phyloP scores from a whole-genome alignment of 441 rosid species.

The Eruca vesicaria region DNA sequence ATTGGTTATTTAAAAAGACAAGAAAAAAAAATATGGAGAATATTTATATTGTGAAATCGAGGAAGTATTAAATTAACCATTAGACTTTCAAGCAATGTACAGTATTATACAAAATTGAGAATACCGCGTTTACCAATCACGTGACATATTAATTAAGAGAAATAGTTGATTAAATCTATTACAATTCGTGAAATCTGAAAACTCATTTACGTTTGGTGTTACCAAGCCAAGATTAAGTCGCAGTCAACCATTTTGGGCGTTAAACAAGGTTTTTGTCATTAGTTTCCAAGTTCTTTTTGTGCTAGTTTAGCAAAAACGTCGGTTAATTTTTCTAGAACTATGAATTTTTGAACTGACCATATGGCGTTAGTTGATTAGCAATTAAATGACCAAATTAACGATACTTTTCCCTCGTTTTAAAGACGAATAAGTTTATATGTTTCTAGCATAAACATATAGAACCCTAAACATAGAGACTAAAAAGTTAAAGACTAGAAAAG shows the following conservation, averaged over 20 bases:
- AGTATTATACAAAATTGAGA: not conserved
- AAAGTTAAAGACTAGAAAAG: not conserved
- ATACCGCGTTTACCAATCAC: constrained; percentile 14
- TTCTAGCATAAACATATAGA: not conserved
- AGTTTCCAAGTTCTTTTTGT: not conserved
- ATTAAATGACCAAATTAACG: not conserved
- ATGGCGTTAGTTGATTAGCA: not conserved
- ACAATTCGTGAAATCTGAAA: not conserved
- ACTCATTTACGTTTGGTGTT: constrained; percentile 6
- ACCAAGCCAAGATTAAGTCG: constrained; percentile 2
- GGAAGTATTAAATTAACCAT: not conserved
- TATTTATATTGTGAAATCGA: too few relatives aligned
- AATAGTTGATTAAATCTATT: not conserved
- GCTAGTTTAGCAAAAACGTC: not conserved
- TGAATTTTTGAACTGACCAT: not conserved
- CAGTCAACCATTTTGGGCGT: constrained; percentile 12
- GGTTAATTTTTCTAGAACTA: not conserved
- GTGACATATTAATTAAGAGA: not conserved
- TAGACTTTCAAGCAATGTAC: not conserved
- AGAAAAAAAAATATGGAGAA: too few relatives aligned
- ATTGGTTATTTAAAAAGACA: too few relatives aligned
- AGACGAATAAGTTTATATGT: not conserved
- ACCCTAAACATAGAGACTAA: not conserved
- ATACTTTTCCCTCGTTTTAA: not conserved
- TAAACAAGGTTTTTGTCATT: constrained; percentile 3